phyloP scores from a whole-genome alignment of 2,329 filamentous ascomycete species.

The Thielaviopsis cerberus region DNA sequence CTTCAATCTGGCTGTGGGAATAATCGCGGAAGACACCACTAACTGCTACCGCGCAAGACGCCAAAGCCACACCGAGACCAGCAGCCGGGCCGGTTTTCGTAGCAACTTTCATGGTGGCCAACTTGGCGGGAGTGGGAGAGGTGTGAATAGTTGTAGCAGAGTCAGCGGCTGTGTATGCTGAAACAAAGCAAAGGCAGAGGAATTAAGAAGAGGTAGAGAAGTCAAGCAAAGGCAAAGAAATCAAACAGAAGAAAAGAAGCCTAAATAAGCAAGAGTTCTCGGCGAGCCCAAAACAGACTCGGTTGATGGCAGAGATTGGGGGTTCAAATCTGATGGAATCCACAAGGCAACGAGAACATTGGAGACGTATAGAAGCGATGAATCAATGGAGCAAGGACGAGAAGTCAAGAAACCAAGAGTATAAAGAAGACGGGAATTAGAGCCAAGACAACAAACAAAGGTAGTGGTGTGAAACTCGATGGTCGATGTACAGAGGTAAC shows the following conservation, averaged over 20 bases:
- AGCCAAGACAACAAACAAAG: too few relatives aligned
- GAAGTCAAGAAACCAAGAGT: too few relatives aligned
- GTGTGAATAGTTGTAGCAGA: background rate
- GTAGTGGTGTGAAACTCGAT: too few relatives aligned
- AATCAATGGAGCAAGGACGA: constrained; percentile 1
- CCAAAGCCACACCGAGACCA: constrained; percentile 1
- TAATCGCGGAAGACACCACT: constrained; percentile 40
- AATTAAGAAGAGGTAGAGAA: background rate
- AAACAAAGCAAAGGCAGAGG: background rate
- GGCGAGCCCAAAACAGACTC: background rate
- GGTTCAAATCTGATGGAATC: too few relatives aligned
- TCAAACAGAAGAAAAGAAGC: background rate
- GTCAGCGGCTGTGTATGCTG: too few relatives aligned
- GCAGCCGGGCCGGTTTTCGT: background rate
- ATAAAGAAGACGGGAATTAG: too few relatives aligned
- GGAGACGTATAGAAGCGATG: background rate
- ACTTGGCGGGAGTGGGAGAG: background rate
- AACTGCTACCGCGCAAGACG: constrained; percentile 33
- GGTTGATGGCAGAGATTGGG: background rate
- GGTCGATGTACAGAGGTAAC: too few relatives aligned
- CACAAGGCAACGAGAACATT: background rate
- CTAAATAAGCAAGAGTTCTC: background rate
- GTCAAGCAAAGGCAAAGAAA: background rate
- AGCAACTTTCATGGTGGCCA: background rate
- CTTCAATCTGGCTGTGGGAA: constrained; percentile 31